Evolutionary conservation across 2,329 filamentous ascomycete species (phyloP), one percentile per base, ranked within the genome.

Genomic region (Diplodia scrobiculata): DNA sequence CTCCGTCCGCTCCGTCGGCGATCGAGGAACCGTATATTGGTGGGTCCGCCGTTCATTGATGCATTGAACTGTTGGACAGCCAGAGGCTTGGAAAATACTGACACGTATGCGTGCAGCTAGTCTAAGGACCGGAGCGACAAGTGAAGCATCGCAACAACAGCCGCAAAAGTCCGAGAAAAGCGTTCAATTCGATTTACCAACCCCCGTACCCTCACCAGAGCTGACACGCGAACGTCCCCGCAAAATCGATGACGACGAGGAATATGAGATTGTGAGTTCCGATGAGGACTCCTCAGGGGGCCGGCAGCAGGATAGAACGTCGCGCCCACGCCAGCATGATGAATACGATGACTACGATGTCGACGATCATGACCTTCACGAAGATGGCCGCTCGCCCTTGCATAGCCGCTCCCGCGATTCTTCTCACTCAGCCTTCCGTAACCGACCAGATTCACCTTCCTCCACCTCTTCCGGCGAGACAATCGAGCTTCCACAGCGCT

Each of bases 161-260:
- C 55, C 68, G 19, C 70, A 72, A 58, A 77, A 77, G 67, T 73
- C 65, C 34, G 50, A 50, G n/a, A 70, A 69, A 54, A 65, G 70
- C n/a, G 77, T 79, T n/a, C 72, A 78, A 59, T 79, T 79, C 63
- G 72, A 78, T 67, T 69, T 78, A 55, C 73, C 72, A 14, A 73
- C 74, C 32, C 63, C 63, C 13, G 51, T n/a, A 27, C 51, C 41
- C 34, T 55, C 63, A 25, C 63, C 63, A 51, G 63, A 53, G 17
- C 48, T 51, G 21, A 36, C 52, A 25, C 63, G 63, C 45, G 32
- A 53, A 38, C 50, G 50, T 19, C 32, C 52, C 48, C 63, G 53
- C 32, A 38, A 66, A 25, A 58, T 66, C 45, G 41, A 48, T 50
- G 45, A 62, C 25, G 66, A 63, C 47, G 45, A 65, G 13, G 62